Base-by-base conservation (phyloP, 208 protist genomes). In the Crithidia bombi region DNA sequence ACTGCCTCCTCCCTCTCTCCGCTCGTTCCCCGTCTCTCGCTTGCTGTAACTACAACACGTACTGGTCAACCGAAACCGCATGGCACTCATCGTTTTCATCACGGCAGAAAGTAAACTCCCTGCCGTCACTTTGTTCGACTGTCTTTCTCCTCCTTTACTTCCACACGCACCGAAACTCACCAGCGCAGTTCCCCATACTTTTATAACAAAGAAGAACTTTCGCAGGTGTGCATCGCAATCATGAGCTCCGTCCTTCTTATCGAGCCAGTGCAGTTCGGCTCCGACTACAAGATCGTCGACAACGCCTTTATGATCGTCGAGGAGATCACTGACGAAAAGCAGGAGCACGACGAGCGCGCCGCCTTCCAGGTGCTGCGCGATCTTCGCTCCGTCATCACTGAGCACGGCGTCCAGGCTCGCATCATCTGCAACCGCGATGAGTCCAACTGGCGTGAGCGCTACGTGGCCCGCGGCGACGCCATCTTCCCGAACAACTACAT, bases 401-500 rank as follows among this genome's bases (percentile, higher is more conserved):
- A 11, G 33, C 61, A 75, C 52, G 78, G 78, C 51, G 64, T 82
- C 1, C 26, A 75, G 23, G 63, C 74, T 15, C 58, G 65, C 61
- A 63, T 78, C 38, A 65, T 88, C 36, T 44, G 58, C 59, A 76
- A 78, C 69, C 49, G 62, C 32, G 55, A 75, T 32, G 83, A 88
- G 67, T 49, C 75, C 19, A 64, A 26, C 28, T 69, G 59, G 47
- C 43, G 62, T 9, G 54, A 57, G 44, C 33, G 49, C 11, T 94
- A 86, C 74, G 78, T 78, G 25, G 33, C 52, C 23, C 87, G 89
- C 64, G 68, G 69, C 30, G 82, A 90, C 19, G 70, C 78, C 47
- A 76, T 92, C 58, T 90, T 91, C 70, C 69, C 83, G 28, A 81
- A 78, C 73, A 83, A 95, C 69, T 82, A 73, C 69, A 79, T 95